phyloP scores from a whole-genome alignment of 1,284 basidiomycete species.

The Tetrapyrgos nigripes region DNA sequence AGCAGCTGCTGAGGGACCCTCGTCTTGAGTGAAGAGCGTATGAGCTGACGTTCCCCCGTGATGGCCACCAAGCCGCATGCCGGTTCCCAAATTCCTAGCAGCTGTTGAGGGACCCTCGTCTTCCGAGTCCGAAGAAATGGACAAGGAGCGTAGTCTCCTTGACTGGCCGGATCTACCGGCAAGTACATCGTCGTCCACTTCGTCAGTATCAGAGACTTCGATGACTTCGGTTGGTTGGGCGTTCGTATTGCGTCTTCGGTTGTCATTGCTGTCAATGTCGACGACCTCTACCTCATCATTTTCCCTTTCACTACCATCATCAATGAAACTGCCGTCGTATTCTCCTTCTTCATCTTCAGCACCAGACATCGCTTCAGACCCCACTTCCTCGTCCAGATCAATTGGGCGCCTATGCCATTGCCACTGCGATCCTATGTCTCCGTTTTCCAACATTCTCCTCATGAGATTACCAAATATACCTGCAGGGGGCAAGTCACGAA shows the following conservation, averaged over 20 bases:
- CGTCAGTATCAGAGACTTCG: conserved; percentile 8
- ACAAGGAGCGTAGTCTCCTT: not conserved
- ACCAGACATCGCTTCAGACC: no score
- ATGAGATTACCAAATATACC: no score
- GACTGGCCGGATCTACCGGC: not conserved
- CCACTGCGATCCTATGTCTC: not conserved
- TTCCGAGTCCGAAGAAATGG: not conserved
- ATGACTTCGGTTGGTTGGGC: conserved; percentile 6
- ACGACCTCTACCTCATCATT: conserved; percentile 2
- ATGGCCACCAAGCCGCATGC: not conserved
- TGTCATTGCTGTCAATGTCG: conserved; percentile 5
- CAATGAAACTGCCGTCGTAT: conserved; percentile 61
- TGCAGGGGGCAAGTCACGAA: not conserved
- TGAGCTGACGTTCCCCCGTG: not conserved
- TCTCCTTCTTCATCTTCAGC: conserved; percentile 44
- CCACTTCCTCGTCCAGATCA: conserved; percentile 30
- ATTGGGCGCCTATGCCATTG: not conserved
- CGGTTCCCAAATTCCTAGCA: not conserved
- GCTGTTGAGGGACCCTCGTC: not conserved
- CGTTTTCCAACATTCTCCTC: conserved; percentile 6
- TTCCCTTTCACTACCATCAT: conserved; percentile 40
- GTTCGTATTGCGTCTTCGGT: conserved; percentile 4
- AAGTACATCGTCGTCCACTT: not conserved
- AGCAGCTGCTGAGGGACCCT: not conserved
- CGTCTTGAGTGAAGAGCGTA: not conserved